phyloP scores from a whole-genome alignment of 768 basidiomycete genomes.

The Obba rivulosa region DNA sequence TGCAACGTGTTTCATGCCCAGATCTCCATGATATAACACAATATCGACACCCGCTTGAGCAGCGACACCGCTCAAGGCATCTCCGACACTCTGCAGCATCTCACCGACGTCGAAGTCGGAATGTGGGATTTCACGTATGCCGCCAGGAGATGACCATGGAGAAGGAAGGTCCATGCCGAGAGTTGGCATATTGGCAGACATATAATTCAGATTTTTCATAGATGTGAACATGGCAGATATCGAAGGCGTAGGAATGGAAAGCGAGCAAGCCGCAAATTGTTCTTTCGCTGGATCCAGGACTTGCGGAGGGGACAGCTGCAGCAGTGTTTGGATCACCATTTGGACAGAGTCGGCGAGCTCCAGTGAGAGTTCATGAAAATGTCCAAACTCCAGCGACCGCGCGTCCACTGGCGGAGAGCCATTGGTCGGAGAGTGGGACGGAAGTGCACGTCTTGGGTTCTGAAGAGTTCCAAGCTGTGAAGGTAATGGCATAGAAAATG shows the following conservation, averaged over 20 bases:
- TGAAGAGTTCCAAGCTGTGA: constrained; percentile 71
- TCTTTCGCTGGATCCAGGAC: constrained; percentile 90
- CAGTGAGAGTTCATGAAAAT: constrained; percentile 66
- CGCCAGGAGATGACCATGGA: constrained; percentile 3
- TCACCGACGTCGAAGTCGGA: constrained; percentile 89
- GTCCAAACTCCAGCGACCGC: constrained; percentile 18
- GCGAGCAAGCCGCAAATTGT: constrained; percentile 83
- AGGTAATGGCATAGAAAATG: constrained; percentile 76
- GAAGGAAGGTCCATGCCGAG: constrained; percentile 28
- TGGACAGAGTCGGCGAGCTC: constrained; percentile 92
- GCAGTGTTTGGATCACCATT: constrained; percentile 84
- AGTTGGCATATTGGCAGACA: constrained; percentile 77
- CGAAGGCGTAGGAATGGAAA: constrained; percentile 83
- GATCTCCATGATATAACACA: constrained; percentile 86
- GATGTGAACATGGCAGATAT: constrained; percentile 85
- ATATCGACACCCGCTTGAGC: constrained; percentile 84
- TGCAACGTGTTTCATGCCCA: constrained; percentile 79
- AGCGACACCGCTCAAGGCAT: constrained; percentile 79
- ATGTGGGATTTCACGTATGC: constrained; percentile 2
- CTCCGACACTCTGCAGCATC: constrained; percentile 82
- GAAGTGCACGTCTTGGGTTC: constrained; percentile 50
- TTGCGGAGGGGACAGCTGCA: constrained; percentile 87
- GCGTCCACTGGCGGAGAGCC: constrained; percentile 22
- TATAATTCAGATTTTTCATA: constrained; percentile 92
- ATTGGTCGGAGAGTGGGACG: constrained; percentile 16